These are phyloP conservation scores for Zopfochytrium polystomum DNA, from an alignment of 371 early-diverging fungal species.

Conservation along the genomic window DNA sequence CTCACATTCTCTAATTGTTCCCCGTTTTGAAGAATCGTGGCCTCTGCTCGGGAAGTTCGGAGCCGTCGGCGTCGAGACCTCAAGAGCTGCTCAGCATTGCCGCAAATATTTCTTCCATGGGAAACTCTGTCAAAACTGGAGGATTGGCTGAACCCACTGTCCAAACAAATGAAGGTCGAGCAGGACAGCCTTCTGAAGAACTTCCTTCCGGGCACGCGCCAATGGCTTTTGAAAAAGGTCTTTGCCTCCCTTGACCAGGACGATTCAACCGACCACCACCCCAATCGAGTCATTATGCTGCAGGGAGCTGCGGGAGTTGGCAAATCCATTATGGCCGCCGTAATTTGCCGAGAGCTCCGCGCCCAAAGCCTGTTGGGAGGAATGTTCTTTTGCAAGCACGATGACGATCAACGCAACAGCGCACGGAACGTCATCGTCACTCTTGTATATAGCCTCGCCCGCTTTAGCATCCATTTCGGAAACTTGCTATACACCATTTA, in stretches of 20 bases:
- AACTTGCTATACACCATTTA: constrained; percentile 6
- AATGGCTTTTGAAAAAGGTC: constrained; percentile 4
- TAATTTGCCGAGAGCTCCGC: neutral
- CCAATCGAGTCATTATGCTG: constrained; percentile 2
- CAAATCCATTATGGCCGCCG: constrained; percentile 7
- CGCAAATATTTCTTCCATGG: too few relatives aligned
- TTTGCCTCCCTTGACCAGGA: neutral
- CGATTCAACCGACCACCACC: neutral
- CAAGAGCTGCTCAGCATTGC: too few relatives aligned
- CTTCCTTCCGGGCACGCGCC: constrained; percentile 6
- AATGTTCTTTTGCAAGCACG: too few relatives aligned
- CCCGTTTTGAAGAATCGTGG: too few relatives aligned
- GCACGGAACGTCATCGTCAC: constrained; percentile 1
- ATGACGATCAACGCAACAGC: constrained; percentile 3
- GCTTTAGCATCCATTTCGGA: constrained; percentile 13
- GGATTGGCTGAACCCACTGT: constrained; percentile 12
- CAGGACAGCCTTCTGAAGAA: neutral
- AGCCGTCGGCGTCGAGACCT: too few relatives aligned
- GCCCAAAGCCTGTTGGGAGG: neutral
- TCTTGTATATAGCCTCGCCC: constrained; percentile 3
- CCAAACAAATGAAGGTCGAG: constrained; percentile 6
- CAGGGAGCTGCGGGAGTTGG: constrained; percentile 6
- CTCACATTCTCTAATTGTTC: too few relatives aligned
- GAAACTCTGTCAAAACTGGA: too few relatives aligned
- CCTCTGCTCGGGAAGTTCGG: too few relatives aligned